A percentile compares a stretch with the other conserved stretches of the same genome.
Conservation (phyloP, 768 basidiomycete species). For the Rhodotorula paludigena region DNA sequence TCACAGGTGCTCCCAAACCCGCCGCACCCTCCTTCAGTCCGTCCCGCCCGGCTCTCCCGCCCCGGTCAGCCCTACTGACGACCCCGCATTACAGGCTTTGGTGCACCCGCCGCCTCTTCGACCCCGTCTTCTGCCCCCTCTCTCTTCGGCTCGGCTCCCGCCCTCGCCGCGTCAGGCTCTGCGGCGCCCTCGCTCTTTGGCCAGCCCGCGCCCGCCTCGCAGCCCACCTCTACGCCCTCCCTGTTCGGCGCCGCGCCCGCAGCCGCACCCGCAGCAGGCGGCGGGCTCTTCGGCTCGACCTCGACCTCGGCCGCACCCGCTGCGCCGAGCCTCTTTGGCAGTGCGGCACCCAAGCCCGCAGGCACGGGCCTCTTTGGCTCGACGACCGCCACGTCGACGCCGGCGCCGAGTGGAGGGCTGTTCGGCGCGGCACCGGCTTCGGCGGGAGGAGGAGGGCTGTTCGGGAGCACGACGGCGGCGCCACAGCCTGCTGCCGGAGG, state of each 20-base stretch:
- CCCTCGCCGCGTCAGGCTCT: not conserved
- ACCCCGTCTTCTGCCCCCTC: conserved; percentile 1
- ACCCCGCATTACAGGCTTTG: conserved; percentile 2
- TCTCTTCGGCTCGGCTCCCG: conserved; percentile 3
- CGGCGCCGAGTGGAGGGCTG: not conserved
- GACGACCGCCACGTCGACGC: not conserved
- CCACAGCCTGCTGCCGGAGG: not conserved
- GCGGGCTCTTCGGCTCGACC: not conserved
- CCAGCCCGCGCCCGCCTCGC: not conserved
- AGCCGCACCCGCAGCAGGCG: not conserved
- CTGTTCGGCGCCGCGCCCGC: conserved; percentile 2
- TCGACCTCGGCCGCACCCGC: not conserved
- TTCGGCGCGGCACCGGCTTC: conserved; percentile 25
- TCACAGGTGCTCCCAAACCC: conserved; percentile 14
- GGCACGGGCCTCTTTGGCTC: not conserved
- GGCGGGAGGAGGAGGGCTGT: conserved; percentile 19
- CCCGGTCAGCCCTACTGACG: not conserved
- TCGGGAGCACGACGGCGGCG: conserved; percentile 23
- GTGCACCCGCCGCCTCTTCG: conserved; percentile 11
- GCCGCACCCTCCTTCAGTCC: conserved; percentile 25
- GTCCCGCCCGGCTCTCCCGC: not conserved
- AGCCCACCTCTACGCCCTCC: not conserved
- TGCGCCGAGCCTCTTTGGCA: not conserved
- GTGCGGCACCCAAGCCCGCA: not conserved
- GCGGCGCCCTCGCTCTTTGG: conserved; percentile 4